Base-by-base conservation (phyloP, 257 asterid species). In the Jacaranda copaia region DNA sequence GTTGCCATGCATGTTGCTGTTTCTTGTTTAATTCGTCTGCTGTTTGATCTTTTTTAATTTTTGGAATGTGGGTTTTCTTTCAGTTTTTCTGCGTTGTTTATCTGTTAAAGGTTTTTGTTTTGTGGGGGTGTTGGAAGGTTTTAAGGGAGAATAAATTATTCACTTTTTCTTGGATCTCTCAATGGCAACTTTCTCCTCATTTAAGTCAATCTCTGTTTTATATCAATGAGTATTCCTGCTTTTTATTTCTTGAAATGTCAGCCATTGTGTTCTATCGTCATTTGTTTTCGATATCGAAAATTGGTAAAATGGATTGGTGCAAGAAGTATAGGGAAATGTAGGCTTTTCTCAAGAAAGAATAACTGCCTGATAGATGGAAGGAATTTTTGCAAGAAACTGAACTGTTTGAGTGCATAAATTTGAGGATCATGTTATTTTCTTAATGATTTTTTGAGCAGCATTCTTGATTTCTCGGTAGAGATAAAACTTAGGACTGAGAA, bases 1-100 rank as follows among this genome's bases (percentile, higher is more conserved):
- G 67, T 70, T 59, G 36, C 58, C 79, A 32, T 82, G 80, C 82
- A 82, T 74, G 85, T 46, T 43, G 13, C 43, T 53, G 53, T 25
- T 68, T 56, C 36, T 51, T 20, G 18, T 8, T 75, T 40, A 56
- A 57, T 72, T 77, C 25, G 65, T 53, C 10, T 38, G 19, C 8
- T 61, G 9, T 40, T 66, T 32, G 53, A 46, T 76, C 6, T n/a
- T 75, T 14, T 40, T 66, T 32, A 36, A 38, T 76, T 10, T n/a
- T 75, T 14, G 43, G 74, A 20, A 42, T 35, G 58, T 15, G 25
- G 73, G 59, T 58, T 59, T 75, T 65, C 55, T 48, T 72, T 3
- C 9, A 11, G 10, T 43, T 55, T 53, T 39, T 19, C 9, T 57
- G 5, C 25, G 25, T 56, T 53, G 36, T 77, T 56, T 43, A 3